phyloP scores from a whole-genome alignment of 129 eudicot genomes.

The Logfia minima region DNA sequence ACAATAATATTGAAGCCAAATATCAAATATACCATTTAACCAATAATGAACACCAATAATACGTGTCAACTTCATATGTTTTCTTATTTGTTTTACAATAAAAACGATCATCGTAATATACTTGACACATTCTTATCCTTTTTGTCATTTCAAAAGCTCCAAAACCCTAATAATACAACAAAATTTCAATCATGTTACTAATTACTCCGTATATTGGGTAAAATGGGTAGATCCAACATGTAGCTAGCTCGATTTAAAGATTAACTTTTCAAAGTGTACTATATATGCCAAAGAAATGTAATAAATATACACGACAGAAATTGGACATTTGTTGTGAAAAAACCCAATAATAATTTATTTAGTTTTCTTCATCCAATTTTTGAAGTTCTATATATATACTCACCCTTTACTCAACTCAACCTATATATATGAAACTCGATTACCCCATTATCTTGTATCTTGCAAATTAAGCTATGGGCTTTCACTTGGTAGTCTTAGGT shows the following conservation, averaged over 20 bases:
- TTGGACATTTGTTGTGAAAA: too few species aligned
- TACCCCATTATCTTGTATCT: not conserved
- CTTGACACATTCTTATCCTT: not conserved
- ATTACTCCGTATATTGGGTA: too few species aligned
- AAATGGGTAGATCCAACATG: too few species aligned
- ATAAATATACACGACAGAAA: too few species aligned
- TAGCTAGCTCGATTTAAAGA: too few species aligned
- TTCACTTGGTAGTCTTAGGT: constrained; percentile 16
- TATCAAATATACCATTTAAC: too few species aligned
- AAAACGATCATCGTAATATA: not conserved
- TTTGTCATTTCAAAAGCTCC: not conserved
- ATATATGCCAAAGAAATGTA: too few species aligned
- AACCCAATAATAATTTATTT: too few species aligned
- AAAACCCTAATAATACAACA: constrained; percentile 4
- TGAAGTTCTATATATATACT: not conserved
- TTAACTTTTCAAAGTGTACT: too few species aligned
- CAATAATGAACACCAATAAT: too few species aligned
- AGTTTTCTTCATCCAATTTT: not conserved
- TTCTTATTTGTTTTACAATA: not conserved
- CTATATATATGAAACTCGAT: not conserved
- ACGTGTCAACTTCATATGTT: too few species aligned
- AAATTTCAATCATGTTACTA: not conserved
- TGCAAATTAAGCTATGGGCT: constrained; percentile 21
- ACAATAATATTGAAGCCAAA: too few species aligned
- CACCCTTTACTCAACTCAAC: not conserved